Evolutionary conservation across 345 rosid genomes (phyloP).

Genomic region (Zanthoxylum bungeanum): DNA sequence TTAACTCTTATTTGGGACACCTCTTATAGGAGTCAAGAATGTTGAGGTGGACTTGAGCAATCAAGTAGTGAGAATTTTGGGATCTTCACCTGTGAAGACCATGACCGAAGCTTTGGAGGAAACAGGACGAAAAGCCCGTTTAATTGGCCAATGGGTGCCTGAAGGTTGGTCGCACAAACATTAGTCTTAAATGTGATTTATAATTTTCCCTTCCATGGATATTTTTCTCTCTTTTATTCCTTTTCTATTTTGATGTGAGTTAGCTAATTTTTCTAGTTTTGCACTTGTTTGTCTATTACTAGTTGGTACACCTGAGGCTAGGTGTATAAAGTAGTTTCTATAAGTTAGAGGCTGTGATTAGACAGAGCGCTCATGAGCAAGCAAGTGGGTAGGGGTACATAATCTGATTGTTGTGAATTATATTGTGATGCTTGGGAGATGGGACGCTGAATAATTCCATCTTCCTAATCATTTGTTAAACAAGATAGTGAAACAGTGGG

Average conservation of each 20-base stretch:
- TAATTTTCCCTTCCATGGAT: not conserved
- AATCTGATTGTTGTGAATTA: not conserved
- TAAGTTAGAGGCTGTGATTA: not conserved
- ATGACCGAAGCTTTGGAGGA: conserved; percentile 85
- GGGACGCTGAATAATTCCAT: not conserved
- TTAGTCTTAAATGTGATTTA: not conserved
- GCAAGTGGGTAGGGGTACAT: not conserved
- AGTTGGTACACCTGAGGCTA: not conserved
- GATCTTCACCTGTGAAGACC: conserved; percentile 66
- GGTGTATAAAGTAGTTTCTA: not conserved
- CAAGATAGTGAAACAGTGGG: not conserved
- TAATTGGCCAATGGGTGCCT: conserved; percentile 93
- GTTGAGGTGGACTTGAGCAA: conserved; percentile 80
- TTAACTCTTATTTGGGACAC: conserved; percentile 11
- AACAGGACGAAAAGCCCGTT: conserved; percentile 76
- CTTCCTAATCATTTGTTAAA: not conserved
- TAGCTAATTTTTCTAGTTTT: not conserved
- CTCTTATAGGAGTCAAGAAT: conserved; percentile 62
- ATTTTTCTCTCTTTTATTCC: not conserved
- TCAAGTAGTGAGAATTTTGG: conserved; percentile 84
- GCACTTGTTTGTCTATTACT: not conserved
- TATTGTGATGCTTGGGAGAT: not conserved
- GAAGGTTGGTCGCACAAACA: conserved; percentile 53
- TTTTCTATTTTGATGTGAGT: not conserved
- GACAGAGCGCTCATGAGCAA: not conserved